phyloP scores from a whole-genome alignment of 169 alveolate species.

The Blepharisma undulans region DNA sequence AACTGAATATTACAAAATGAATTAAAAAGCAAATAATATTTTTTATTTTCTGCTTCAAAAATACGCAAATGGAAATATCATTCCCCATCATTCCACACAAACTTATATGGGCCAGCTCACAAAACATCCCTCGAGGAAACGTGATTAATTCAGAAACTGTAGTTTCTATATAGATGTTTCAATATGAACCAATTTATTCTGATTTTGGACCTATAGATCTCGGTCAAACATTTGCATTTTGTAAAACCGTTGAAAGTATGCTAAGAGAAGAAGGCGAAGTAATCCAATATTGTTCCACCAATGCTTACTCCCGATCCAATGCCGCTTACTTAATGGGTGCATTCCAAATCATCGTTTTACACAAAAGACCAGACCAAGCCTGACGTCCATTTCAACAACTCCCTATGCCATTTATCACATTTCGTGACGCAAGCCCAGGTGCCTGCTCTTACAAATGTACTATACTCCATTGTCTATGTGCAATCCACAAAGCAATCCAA shows the following conservation, averaged over 20 bases:
- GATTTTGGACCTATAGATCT: constrained; percentile 94
- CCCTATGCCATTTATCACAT: constrained; percentile 57
- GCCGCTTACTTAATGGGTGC: constrained; percentile 91
- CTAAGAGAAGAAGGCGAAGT: constrained; percentile 58
- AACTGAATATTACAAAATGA: background rate
- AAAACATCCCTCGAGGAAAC: constrained; percentile 45
- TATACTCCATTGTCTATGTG: constrained; percentile 88
- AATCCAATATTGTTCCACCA: constrained; percentile 37
- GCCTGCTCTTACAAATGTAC: constrained; percentile 63
- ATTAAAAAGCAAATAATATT: background rate
- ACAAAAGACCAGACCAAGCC: constrained; percentile 83
- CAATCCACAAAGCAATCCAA: constrained; percentile 89
- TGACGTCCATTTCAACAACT: constrained; percentile 60
- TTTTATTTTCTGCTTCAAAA: background rate
- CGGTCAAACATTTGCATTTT: constrained; percentile 82
- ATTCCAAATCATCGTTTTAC: constrained; percentile 77
- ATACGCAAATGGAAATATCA: constrained; percentile 37
- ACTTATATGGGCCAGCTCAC: constrained; percentile 52
- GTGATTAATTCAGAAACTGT: background rate
- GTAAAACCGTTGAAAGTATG: constrained; percentile 73
- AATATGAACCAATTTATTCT: constrained; percentile 90
- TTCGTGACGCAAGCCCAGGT: constrained; percentile 81
- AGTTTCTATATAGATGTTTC: constrained; percentile 63
- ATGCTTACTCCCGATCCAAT: constrained; percentile 87
- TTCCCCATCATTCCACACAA: constrained; percentile 50